Conservation (phyloP, 208 protist species). For the Trypanosoma rangeli region DNA sequence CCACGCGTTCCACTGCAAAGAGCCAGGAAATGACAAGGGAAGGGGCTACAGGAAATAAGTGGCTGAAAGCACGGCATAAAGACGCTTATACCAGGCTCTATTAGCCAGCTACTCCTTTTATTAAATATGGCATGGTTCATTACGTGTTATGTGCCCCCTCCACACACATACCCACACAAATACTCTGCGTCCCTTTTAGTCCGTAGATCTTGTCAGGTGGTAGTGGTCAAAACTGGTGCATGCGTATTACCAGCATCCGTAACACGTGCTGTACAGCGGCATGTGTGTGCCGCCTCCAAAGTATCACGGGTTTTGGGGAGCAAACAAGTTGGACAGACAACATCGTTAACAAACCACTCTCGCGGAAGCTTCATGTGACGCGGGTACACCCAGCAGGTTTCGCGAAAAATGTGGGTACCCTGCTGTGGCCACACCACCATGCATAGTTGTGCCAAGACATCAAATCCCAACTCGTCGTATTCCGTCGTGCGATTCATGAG, state of each 20-base stretch:
- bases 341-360: conserved; percentile 44
- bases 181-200: not conserved
- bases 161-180: not conserved
- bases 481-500: conserved; percentile 67
- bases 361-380: conserved; percentile 69
- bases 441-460: conserved; percentile 52
- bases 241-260: not conserved
- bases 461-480: conserved; percentile 75
- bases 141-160: not conserved
- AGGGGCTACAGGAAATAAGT: not conserved
- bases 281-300: conserved; percentile 2
- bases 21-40: not conserved
- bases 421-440: conserved; percentile 48
- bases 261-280: not conserved
- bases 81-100: not conserved
- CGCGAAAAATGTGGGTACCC: conserved; percentile 45
- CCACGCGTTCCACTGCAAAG: not conserved
- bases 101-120: not conserved
- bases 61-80: not conserved
- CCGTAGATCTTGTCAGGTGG: not conserved
- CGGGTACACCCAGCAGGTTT: conserved; percentile 71
- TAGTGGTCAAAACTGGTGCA: not conserved
- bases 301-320: not conserved
- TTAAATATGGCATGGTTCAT: not conserved
- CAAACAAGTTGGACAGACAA: conserved; percentile 37